Evolutionary conservation across 2,329 filamentous ascomycete genomes (phyloP).

Genomic region (Aureobasidium sp.): DNA sequence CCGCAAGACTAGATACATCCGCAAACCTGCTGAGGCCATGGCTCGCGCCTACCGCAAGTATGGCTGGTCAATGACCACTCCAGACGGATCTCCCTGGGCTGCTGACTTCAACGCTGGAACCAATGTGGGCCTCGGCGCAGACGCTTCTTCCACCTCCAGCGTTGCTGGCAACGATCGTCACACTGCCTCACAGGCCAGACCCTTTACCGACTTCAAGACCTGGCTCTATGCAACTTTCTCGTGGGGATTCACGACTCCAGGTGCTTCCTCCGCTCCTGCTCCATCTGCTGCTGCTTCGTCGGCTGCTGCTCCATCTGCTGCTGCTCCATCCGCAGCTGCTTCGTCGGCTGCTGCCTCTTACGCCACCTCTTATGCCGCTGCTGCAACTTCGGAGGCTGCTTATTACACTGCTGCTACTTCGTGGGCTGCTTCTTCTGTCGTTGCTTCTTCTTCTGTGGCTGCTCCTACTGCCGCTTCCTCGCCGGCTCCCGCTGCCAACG

Average conservation of each 20-base stretch:
- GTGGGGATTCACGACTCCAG: background rate
- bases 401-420: background rate
- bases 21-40: slow-evolving; percentile 54
- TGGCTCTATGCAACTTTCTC: background rate
- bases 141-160: slow-evolving; percentile 1
- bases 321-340: background rate
- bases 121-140: background rate
- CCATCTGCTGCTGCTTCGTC: background rate
- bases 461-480: background rate
- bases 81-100: slow-evolving; percentile 1
- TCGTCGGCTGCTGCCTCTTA: background rate
- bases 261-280: background rate
- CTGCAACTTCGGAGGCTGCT: background rate
- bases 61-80: slow-evolving; percentile 25
- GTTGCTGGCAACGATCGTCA: background rate
- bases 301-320: background rate
- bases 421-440: background rate
- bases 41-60: slow-evolving; percentile 62
- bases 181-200: background rate
- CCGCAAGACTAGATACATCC: slow-evolving; percentile 45
- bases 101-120: background rate
- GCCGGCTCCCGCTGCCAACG: background rate
- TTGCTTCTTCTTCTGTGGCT: background rate
- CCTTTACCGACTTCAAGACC: background rate
- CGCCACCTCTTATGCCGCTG: background rate